Base-by-base conservation (phyloP, 2,329 filamentous ascomycete genomes). In the Hirsutella rhossiliensis region DNA sequence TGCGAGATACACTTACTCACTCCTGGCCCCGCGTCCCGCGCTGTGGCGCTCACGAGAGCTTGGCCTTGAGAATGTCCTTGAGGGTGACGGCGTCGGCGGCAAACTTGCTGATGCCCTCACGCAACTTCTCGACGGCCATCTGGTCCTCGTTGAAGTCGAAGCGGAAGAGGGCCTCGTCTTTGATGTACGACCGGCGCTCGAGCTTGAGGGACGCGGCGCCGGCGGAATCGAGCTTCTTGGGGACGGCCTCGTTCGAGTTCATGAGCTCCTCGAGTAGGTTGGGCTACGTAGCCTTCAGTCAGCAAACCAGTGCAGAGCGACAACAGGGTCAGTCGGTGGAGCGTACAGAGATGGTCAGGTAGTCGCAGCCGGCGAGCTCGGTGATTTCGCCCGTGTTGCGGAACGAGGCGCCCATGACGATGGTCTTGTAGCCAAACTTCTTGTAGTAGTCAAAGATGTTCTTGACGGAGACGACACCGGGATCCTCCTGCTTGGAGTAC, bases 371-470 rank as follows among this genome's bases (percentile, higher is more conserved):
- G 64, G 90, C 90, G 50, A 98, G 80, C 77, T 98, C 92, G 40
- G 87, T 97, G 69, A 98, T 94, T 76, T 98, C 92, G 61, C 92
- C 92, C 51, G 73, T 73, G 76, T 84, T 97, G 66, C 92, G 82
- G 87, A 98, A 98, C 36, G 89, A 96, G 56, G 92, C 92, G 62
- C 92, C 92, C 92, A 98, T 98, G 71, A 98, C 92, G 59, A 97
- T 96, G 67, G 92, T 98, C 60, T 94, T 95, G 83, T 98, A 96
- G 67, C 85, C 87, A 68, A 74, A 87, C 79, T 97, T 97, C 87
- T 98, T 98, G 84, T 98, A 98, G 86, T 98, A 98, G 80, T 98
- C 92, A 82, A 84, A 98, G 75, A 98, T 98, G 68, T 60, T 64
- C 77, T 90, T 78, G 62, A 98, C 92, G 54, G 84, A 90, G 73